Evolutionary conservation across 202 grass and related monocot species (phyloP), one percentile per base, ranked within the genome.

Genomic region (Dendrocalamus latiflorus): DNA sequence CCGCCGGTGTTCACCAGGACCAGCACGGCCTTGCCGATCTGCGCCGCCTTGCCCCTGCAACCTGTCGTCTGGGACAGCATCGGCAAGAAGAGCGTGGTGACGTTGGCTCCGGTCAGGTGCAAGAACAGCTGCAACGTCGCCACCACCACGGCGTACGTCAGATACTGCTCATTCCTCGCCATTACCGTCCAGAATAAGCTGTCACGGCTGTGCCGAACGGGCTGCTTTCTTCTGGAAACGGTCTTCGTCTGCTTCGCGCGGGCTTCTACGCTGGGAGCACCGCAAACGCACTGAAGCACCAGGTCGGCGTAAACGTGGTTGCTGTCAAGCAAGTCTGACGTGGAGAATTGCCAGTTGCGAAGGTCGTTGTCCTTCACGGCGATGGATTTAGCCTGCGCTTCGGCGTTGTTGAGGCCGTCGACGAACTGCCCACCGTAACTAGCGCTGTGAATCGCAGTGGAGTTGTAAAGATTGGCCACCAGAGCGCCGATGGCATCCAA

Each of bases 121-220:
- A 79, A 34, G 75, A 85, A 64, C 30, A 79, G 21, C 75, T 79
- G 83, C 83, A 72, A 33, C 83, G 44, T 33, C 33, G 43, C 56
- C 66, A 64, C 75, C 45, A 64, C 75, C 34, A 45, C n/a, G 42
- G 33, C 70, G 43, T 51, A 76, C 41, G 71, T 81, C 11, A 61
- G 42, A 30, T 17, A 47, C 12, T 6, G 62, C 85, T 87, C 62
- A 37, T 55, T 54, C 75, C 25, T 14, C 68, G 22, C 57, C 68
- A 17, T 12, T 22, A 73, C 50, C 57, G 45, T 1, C 57, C 33
- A 17, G 63, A 78, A 21, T 21, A 55, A 63, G 38, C 20, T 45
- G 17, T n/a, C 37, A 14, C 26, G 14, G 73, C 82, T 17, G 60
- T 4, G 42, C 44, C 59, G 24, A 18, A 56, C 8, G 36, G 8